Conservation (phyloP, 805 yeast species). For the Ogataea pilisensis region DNA sequence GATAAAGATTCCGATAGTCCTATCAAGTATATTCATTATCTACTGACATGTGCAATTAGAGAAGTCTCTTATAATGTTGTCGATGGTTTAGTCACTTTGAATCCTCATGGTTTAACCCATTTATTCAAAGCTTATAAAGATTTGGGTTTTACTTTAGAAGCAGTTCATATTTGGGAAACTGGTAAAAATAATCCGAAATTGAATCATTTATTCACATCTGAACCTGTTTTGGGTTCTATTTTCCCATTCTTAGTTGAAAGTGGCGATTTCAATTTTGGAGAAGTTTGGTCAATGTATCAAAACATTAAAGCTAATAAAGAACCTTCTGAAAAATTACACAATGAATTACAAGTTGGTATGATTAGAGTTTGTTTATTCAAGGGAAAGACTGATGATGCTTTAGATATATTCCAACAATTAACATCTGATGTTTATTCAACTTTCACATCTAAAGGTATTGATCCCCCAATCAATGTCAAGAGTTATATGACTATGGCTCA, state of each 20-base stretch:
- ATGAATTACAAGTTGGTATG: constrained; percentile 62
- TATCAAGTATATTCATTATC: constrained; percentile 48
- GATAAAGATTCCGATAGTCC: constrained; percentile 56
- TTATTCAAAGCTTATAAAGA: constrained; percentile 57
- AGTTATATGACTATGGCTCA: constrained; percentile 69
- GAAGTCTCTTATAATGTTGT: constrained; percentile 49
- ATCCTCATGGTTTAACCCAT: constrained; percentile 54
- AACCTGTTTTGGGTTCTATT: constrained; percentile 63
- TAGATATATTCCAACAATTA: constrained; percentile 57
- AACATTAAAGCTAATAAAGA: constrained; percentile 31
- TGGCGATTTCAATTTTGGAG: constrained; percentile 57
- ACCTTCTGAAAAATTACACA: constrained; percentile 31
- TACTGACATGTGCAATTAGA: constrained; percentile 46
- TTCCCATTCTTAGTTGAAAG: constrained; percentile 62
- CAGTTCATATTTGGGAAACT: constrained; percentile 65
- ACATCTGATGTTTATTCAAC: constrained; percentile 45
- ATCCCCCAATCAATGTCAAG: constrained; percentile 36
- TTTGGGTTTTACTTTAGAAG: constrained; percentile 56
- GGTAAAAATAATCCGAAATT: constrained; percentile 44
- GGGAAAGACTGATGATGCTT: constrained; percentile 60
- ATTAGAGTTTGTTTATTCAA: constrained; percentile 68
- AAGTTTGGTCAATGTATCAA: constrained; percentile 53
- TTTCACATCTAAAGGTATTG: constrained; percentile 26
- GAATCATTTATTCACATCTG: constrained; percentile 49
- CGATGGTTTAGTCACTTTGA: constrained; percentile 38